Percentiles rank a stretch among this genome's conserved stretches.
Conservation (phyloP, 1,284 basidiomycete species). For the Thelephora terrestris region DNA sequence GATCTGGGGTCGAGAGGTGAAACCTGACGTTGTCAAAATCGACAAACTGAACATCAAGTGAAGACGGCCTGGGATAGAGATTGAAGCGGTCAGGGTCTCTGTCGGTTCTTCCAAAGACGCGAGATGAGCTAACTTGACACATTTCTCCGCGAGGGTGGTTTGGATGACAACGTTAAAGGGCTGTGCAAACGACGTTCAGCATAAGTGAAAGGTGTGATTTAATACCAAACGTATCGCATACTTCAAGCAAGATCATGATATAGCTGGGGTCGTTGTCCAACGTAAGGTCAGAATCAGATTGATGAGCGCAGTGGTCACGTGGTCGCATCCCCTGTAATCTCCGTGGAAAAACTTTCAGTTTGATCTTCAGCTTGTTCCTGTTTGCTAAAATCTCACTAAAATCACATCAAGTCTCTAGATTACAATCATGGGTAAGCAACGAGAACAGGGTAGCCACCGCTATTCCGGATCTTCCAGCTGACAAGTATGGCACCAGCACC, state of each 20-base stretch:
- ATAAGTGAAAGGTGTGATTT: not conserved
- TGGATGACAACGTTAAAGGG: conserved; percentile 90
- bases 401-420: conserved; percentile 19
- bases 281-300: not conserved
- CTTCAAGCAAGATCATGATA: conserved; percentile 66
- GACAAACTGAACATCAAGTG: conserved; percentile 92
- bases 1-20: conserved; percentile 80
- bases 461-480: not conserved
- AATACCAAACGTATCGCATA: conserved; percentile 19
- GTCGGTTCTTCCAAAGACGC: not conserved
- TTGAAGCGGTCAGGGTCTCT: conserved; percentile 3
- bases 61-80: conserved; percentile 54
- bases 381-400: conserved; percentile 1
- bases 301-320: not conserved
- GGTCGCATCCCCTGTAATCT: not conserved
- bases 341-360: too few relatives aligned
- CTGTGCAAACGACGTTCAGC: conserved; percentile 29
- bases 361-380: too few relatives aligned
- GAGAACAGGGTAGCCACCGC: not conserved
- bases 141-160: conserved; percentile 85
- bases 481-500: conserved; percentile 63
- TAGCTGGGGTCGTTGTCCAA: conserved; percentile 2
- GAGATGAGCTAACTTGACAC: conserved; percentile 58
- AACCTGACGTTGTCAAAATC: conserved; percentile 98
- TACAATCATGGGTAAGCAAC: too few relatives aligned